phyloP scores from a whole-genome alignment of 495 filamentous ascomycete genomes.

The Penicillium antarcticum region DNA sequence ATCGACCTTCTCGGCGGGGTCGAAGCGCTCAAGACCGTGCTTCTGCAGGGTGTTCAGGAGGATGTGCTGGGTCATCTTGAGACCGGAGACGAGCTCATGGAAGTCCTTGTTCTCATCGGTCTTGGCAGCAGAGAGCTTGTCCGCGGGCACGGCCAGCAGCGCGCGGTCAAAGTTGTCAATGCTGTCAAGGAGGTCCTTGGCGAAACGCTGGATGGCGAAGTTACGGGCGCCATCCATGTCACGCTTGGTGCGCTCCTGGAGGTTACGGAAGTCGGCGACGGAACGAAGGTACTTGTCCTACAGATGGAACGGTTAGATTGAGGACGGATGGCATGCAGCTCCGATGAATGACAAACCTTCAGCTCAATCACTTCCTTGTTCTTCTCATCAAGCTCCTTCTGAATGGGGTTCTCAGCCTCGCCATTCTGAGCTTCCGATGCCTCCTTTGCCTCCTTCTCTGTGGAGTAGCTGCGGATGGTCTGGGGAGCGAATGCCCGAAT shows the following conservation, averaged over 20 bases:
- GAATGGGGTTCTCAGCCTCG: constrained; percentile 45
- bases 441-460: constrained; percentile 35
- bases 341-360: constrained; percentile 59
- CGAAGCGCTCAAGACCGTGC: constrained; percentile 89
- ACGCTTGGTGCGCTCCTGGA: constrained; percentile 89
- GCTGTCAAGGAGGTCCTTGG: constrained; percentile 86
- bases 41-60: constrained; percentile 86
- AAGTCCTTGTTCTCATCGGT: constrained; percentile 60
- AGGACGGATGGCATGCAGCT: not conserved
- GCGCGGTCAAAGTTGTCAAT: constrained; percentile 98
- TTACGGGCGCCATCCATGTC: constrained; percentile 82
- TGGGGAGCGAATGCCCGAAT: constrained; percentile 29
- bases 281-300: constrained; percentile 92
- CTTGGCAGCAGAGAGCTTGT: constrained; percentile 55
- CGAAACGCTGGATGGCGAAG: constrained; percentile 93
- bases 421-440: constrained; percentile 30
- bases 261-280: constrained; percentile 94
- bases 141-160: constrained; percentile 69
- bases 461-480: constrained; percentile 40
- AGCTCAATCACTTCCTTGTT: constrained; percentile 78
- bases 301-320: constrained; percentile 2
- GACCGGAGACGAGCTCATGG: constrained; percentile 74
- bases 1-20: constrained; percentile 61
- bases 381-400: constrained; percentile 76
- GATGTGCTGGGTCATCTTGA: constrained; percentile 92